Conservation (phyloP, 2,329 filamentous ascomycete genomes). For the Aspergillus cejpii region DNA sequence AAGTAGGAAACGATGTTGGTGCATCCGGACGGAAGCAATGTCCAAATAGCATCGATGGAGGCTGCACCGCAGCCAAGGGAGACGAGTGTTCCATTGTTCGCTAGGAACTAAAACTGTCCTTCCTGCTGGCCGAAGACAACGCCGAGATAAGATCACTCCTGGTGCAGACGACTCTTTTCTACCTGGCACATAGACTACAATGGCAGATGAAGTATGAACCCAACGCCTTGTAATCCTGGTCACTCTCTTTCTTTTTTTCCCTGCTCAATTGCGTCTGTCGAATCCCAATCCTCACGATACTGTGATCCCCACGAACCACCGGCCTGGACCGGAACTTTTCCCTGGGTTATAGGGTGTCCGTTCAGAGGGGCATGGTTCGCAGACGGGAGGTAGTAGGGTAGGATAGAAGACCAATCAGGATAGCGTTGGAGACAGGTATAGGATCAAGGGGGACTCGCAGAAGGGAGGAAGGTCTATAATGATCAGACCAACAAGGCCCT, state of each 20-base stretch:
- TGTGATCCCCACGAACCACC: slow-evolving; percentile 19
- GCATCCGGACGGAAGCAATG: slow-evolving; percentile 56
- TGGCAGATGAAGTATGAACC: slow-evolving; percentile 3
- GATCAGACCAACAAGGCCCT: slow-evolving; percentile 2
- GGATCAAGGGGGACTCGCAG: slow-evolving; percentile 9
- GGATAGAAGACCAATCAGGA: slow-evolving; percentile 6
- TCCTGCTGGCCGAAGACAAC: not conserved
- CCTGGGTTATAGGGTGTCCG: slow-evolving; percentile 7
- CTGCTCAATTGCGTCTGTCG: slow-evolving; percentile 8
- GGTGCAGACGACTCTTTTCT: not conserved
- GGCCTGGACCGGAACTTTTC: slow-evolving; percentile 17
- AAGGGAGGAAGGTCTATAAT: slow-evolving; percentile 11
- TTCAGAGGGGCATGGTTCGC: slow-evolving; percentile 29
- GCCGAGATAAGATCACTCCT: not conserved
- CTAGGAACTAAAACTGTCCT: slow-evolving; percentile 5
- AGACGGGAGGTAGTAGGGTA: slow-evolving; percentile 2
- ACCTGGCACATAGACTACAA: not conserved
- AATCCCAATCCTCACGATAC: slow-evolving; percentile 6
- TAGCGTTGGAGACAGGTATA: slow-evolving; percentile 7
- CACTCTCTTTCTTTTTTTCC: slow-evolving; percentile 3
- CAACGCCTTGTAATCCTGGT: slow-evolving; percentile 3
- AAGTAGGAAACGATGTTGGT: slow-evolving; percentile 48
- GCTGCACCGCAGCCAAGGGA: slow-evolving; percentile 87
- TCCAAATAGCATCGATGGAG: slow-evolving; percentile 55
- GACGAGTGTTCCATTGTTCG: slow-evolving; percentile 80